Evolutionary conservation across 1,284 basidiomycete species (phyloP).

Genomic region (Ustilago tritici): DNA sequence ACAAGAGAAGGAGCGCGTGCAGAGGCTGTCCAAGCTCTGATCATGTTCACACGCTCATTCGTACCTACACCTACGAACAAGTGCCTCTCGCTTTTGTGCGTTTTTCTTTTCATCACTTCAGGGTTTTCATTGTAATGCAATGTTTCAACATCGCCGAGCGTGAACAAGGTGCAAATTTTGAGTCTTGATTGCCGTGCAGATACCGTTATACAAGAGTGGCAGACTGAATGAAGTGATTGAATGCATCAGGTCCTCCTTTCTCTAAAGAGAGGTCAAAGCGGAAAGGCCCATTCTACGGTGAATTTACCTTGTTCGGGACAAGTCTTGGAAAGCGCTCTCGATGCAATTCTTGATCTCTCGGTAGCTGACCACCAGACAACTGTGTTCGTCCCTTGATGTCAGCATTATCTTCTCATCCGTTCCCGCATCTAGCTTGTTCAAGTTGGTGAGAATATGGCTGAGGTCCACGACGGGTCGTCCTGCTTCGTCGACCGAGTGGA

Average conservation of each 20-base stretch:
- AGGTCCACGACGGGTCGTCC: conserved; percentile 88
- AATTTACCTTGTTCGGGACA: conserved; percentile 44
- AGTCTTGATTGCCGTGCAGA: conserved; percentile 8
- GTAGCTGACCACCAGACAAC: conserved; percentile 94
- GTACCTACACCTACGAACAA: background rate
- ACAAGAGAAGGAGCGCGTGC: conserved; percentile 6
- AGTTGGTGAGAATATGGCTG: conserved; percentile 65
- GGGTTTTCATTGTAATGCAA: conserved; percentile 19
- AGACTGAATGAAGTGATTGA: background rate
- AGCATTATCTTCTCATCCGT: conserved; percentile 95
- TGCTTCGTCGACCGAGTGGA: conserved; percentile 93
- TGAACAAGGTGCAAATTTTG: background rate
- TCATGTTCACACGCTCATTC: background rate
- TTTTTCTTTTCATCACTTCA: background rate
- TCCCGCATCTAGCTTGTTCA: conserved; percentile 82
- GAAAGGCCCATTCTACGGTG: background rate
- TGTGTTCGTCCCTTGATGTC: conserved; percentile 92
- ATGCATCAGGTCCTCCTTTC: background rate
- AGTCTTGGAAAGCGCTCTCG: conserved; percentile 62
- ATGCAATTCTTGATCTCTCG: conserved; percentile 75
- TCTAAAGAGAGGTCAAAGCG: no score
- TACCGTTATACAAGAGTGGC: conserved; percentile 16
- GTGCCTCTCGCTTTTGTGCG: no score
- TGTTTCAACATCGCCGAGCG: background rate
- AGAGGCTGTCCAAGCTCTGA: conserved; percentile 33